Evolutionary conservation across 805 yeast genomes (phyloP).

Genomic region (Wickerhamiella bombiphila): DNA sequence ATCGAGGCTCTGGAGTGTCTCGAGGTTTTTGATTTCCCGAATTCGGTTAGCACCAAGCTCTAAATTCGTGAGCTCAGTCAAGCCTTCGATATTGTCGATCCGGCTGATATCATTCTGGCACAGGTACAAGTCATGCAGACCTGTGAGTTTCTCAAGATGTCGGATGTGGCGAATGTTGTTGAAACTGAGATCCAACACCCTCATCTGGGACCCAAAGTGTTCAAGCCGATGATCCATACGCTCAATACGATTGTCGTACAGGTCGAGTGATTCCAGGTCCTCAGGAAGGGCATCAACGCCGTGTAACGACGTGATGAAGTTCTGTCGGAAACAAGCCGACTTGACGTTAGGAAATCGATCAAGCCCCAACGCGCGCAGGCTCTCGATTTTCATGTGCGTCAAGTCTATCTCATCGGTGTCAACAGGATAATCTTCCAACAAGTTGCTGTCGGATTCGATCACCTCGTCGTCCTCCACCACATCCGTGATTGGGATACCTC

Average conservation of each 20-base stretch:
- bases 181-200: slow-evolving; percentile 67
- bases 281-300: slow-evolving; percentile 50
- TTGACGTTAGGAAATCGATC: slow-evolving; percentile 37
- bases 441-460: slow-evolving; percentile 44
- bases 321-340: slow-evolving; percentile 64
- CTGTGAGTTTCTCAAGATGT: slow-evolving; percentile 47
- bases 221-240: slow-evolving; percentile 57
- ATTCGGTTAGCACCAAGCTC: slow-evolving; percentile 88
- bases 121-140: slow-evolving; percentile 58
- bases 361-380: slow-evolving; percentile 35
- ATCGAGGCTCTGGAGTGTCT: slow-evolving; percentile 39
- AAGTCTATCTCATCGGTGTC: slow-evolving; percentile 42
- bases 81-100: slow-evolving; percentile 49
- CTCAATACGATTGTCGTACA: slow-evolving; percentile 81
- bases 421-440: slow-evolving; percentile 32
- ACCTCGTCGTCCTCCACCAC: slow-evolving; percentile 22
- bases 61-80: slow-evolving; percentile 45
- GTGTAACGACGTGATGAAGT: slow-evolving; percentile 57
- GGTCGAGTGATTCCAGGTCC: slow-evolving; percentile 60
- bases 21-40: slow-evolving; percentile 38
- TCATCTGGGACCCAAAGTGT: slow-evolving; percentile 33
- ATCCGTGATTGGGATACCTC: slow-evolving; percentile 4
- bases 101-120: slow-evolving; percentile 76
- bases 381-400: slow-evolving; percentile 40
- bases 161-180: slow-evolving; percentile 78